Base-by-base conservation (phyloP, 352 stramenopile species). In the Phytophthora tubulina region DNA sequence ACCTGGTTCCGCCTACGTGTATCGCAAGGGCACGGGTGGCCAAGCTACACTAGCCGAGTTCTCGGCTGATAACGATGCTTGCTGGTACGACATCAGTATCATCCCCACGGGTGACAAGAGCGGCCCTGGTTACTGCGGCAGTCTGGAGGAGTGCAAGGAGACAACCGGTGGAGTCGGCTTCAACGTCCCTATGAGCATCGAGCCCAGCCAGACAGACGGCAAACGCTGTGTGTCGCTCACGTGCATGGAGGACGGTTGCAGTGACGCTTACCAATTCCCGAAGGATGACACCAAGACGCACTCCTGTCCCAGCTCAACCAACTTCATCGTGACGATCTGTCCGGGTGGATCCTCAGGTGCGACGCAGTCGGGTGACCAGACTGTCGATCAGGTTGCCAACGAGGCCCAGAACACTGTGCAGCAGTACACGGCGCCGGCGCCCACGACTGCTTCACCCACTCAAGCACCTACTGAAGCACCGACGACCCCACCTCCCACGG, bases 81-180 rank as follows among this genome's bases (percentile, higher is more conserved):
- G 77, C 14, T 94, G 86, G 84, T 94, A 81, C 70, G 86, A 92
- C 55, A 92, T 94, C 73, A 91, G 81, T 45, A 94, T 90, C 64
- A 92, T 94, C 75, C 86, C 86, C 9, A 92, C 86, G 5, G 78
- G 84, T 3, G 67, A 79, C 3, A 72, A 45, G 10, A 11, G 70
- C 38, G 61, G 66, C 48, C 85, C 86, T 1, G 80, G 82, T 17
- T 75, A 84, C 51, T 94, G 86, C 59, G 21, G 27, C 17, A 89
- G 73, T 41, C 73, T 92, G 21, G 73, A 74, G 2, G 73, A 75
- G 10, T 92, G 84, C 59, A 91, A 90, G 74, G 58, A 32, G 1
- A 46, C 75, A 54, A 93, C 84, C 15, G 86, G 86, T 45, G 83
- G 79, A 32, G 70, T 84, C 15, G 83, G 84, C 45, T 94, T 86